Base-by-base conservation (phyloP, 2,329 filamentous ascomycete genomes). In the Lecanoromycetidae sp. region DNA sequence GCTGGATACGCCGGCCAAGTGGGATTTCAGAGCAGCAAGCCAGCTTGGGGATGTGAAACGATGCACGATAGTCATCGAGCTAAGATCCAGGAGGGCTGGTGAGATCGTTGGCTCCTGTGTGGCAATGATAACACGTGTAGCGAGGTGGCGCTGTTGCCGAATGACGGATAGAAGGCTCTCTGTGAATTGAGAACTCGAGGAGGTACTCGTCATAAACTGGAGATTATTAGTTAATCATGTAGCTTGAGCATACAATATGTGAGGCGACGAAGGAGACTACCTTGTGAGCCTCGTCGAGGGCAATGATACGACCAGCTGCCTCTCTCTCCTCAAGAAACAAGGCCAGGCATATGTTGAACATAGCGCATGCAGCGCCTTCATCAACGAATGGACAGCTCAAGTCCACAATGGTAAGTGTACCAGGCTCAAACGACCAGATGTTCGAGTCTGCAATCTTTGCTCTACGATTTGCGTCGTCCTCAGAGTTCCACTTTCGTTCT, bases 231-330 rank as follows among this genome's bases (percentile, higher is more conserved):
- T 20, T 12, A 2, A n/a, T 26, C n/a, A n/a, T n/a, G n/a, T n/a
- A n/a, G n/a, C n/a, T n/a, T n/a, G n/a, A n/a, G 3, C 36, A 30
- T 4, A 7, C 6, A 33, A 23, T 5, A 13, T 3, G 1, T 19
- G 22, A 10, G 15, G 15, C 19, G 17, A 2, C n/a, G 7, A n/a
- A 3, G 13, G 38, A 27, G n/a, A 3, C 5, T 60, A 75, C 73
- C 56, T 87, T 87, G 58, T 91, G 84, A 0, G 84, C 84, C 58
- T 90, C 83, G 52, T 90, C 84, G 0, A 88, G 66, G 0, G 81
- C 82, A 12, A 88, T 63, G 30, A 87, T 67, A 4, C 77, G 71
- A 0, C 80, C 77, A 0, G 70, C 57, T 0, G 59, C 60, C 0
- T 60, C 54, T 0, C 70, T 61, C 38, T 76, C 68, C 49, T 81